Conservation (phyloP, 2,329 filamentous ascomycete species). For the Knufia petricola region DNA sequence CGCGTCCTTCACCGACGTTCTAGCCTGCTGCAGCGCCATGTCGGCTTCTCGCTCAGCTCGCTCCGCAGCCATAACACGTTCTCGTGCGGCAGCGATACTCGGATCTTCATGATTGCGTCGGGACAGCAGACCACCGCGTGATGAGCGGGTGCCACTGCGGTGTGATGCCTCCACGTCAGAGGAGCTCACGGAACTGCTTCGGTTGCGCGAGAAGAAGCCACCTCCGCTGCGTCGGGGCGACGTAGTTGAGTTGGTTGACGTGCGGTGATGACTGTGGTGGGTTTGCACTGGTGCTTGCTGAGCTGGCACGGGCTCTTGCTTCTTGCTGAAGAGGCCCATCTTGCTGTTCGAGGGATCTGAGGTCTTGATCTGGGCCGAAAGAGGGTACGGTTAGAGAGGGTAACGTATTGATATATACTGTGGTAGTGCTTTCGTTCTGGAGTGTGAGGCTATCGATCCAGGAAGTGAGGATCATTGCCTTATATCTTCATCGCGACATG, state of each 20-base stretch:
- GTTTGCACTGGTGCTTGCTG: slow-evolving; percentile 14
- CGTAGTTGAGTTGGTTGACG: slow-evolving; percentile 10
- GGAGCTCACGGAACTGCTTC: slow-evolving; percentile 26
- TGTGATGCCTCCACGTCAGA: slow-evolving; percentile 13
- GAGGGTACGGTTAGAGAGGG: no score
- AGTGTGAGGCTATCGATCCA: no score
- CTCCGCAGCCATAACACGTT: slow-evolving; percentile 55
- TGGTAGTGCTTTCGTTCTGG: no score
- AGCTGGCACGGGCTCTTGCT: slow-evolving; percentile 13
- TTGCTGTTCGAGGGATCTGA: slow-evolving; percentile 1
- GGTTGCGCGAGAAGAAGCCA: slow-evolving; percentile 30
- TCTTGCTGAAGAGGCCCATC: slow-evolving; percentile 22
- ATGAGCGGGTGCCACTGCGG: slow-evolving; percentile 17
- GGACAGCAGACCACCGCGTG: slow-evolving; percentile 23
- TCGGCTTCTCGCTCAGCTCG: slow-evolving; percentile 56
- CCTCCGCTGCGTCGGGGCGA: slow-evolving; percentile 22
- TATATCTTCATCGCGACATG: no score
- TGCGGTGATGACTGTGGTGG: slow-evolving; percentile 6
- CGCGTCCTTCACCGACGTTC: slow-evolving; percentile 51
- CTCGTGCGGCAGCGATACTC: slow-evolving; percentile 50
- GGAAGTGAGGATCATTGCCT: no score
- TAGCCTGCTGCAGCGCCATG: slow-evolving; percentile 49
- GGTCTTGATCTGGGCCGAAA: no score
- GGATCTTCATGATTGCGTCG: slow-evolving; percentile 45
- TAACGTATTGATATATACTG: no score